Evolutionary conservation across 73 alveolate species (phyloP), one percentile per base, ranked within the genome.

Genomic region (Effrenium voratum): DNA sequence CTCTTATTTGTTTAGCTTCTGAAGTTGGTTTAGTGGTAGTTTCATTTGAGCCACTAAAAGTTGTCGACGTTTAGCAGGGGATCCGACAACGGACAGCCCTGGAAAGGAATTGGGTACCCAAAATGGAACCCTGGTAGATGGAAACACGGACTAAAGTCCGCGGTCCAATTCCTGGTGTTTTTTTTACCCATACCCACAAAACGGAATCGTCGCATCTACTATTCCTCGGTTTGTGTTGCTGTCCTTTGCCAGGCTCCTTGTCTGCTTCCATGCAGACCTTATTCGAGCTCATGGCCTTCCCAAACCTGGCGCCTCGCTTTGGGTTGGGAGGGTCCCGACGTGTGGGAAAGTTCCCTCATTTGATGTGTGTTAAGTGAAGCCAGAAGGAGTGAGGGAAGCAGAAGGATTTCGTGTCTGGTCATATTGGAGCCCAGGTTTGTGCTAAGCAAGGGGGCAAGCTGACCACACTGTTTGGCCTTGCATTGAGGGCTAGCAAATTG

Each of bases 251-350:
- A 87, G 95, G 95, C 84, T 87, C 95, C 15, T 40, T 87, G 26
- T 47, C 66, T 47, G 52, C 95, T 19, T 87, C 95, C 47, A 87
- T 87, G 95, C 52, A 60, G 83, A 87, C 95, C 15, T 72, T 87
- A 3, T 87, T 87, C 72, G 85, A 87, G 76, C 95, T 87, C 55
- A 87, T 87, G 95, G 95, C 95, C 46, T 87, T 87, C 36, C 95
- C 95, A 1, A 87, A 87, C 52, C 59, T 87, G 95, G 95, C 59
- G 75, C 75, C 5, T 10, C 40, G 40, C 75, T 5, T 4, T 22
- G 63, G 63, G 63, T 12, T 52, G 63, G 63, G 63, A 19, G 63
- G 63, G 63, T 8, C 26, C 26, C 8, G 26, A 52, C 19, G 63
- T 8, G 63, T 8, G 63, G 63, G 63, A 19, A 19, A 19, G 63